Evolutionary conservation across 2,329 filamentous ascomycete species (phyloP).

Genomic region (Cyphellophora attinorum): DNA sequence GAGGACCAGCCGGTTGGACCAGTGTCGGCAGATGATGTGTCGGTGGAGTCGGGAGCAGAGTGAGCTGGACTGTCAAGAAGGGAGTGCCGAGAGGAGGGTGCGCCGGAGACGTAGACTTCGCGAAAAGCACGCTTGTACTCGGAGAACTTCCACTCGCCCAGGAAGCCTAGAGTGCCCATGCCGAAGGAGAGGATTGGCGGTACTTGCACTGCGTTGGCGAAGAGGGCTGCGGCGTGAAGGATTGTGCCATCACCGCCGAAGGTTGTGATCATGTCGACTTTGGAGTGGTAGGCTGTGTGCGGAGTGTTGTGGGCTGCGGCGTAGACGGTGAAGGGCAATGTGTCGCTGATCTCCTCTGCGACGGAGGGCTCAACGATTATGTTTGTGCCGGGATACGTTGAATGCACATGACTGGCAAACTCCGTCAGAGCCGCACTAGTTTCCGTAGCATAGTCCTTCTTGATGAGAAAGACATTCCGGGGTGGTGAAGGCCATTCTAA

Average conservation of each 20-base stretch:
- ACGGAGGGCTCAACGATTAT: constrained; percentile 74
- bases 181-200: constrained; percentile 91
- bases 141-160: constrained; percentile 92
- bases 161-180: constrained; percentile 90
- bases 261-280: constrained; percentile 81
- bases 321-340: constrained; percentile 11
- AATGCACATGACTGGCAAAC: constrained; percentile 61
- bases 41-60: constrained; percentile 27
- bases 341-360: constrained; percentile 58
- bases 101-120: constrained; percentile 80
- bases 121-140: constrained; percentile 89
- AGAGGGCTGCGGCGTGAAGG: constrained; percentile 73
- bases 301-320: constrained; percentile 3
- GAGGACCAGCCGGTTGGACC: constrained; percentile 55
- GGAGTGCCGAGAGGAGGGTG: constrained; percentile 36
- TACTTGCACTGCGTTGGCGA: constrained; percentile 69
- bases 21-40: constrained; percentile 19
- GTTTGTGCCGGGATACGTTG: constrained; percentile 70
- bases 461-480: constrained; percentile 58
- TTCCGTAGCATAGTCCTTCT: constrained; percentile 51
- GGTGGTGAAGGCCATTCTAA: constrained; percentile 60
- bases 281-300: constrained; percentile 47
- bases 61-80: constrained; percentile 35
- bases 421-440: constrained; percentile 49
- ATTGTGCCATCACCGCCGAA: constrained; percentile 92